Base-by-base conservation (phyloP, 2,329 filamentous ascomycete genomes). In the Hypomyces rosellus region DNA sequence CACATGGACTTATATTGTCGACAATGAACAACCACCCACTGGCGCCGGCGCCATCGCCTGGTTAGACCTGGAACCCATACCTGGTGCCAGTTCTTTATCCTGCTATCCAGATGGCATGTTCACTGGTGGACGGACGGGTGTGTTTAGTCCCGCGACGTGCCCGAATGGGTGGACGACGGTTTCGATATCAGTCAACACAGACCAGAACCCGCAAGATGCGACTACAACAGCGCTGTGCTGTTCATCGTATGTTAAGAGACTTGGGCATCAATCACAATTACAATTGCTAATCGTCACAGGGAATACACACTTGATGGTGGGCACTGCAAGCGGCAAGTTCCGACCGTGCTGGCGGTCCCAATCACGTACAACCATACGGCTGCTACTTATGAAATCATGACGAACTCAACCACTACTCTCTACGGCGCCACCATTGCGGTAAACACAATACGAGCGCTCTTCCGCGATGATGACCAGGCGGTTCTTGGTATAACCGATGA, bases 31-130 rank as follows among this genome's bases (percentile, higher is more conserved):
- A 9, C 54, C 54, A 20, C 56, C 57, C 40, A 62, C 56, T 3
- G 54, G 56, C 22, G 55, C 57, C 8, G 67, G 63, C 6, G 59
- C 63, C 2, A 61, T 67, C 34, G 69, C 68, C 25, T 71, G 64
- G 59, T 56, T 72, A 13, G 69, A 72, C 49, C 49, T 69, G 36
- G 62, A 68, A 41, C 65, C 69, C 7, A 59, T 64, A 16, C 51
- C 61, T n/a, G 65, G 60, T 9, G 67, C 66, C 6, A 68, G 60
- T 30, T 69, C 67, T 2, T 56, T 71, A 42, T 69, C 69, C 3
- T 72, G 69, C 50, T 72, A 72, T 50, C 69, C 69, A 1, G 61
- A 68, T 34, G 64, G 65, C 55, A 72, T 72, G 69, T 71, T 72
- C 47, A 58, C 55, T 5, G 59, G 61, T 13, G 64, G 61, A 12